A percentile compares a stretch with the other conserved stretches of the same genome.
Evolutionary conservation across 768 basidiomycete genomes (phyloP).

Genomic region (Boletus vermiculosoides): DNA sequence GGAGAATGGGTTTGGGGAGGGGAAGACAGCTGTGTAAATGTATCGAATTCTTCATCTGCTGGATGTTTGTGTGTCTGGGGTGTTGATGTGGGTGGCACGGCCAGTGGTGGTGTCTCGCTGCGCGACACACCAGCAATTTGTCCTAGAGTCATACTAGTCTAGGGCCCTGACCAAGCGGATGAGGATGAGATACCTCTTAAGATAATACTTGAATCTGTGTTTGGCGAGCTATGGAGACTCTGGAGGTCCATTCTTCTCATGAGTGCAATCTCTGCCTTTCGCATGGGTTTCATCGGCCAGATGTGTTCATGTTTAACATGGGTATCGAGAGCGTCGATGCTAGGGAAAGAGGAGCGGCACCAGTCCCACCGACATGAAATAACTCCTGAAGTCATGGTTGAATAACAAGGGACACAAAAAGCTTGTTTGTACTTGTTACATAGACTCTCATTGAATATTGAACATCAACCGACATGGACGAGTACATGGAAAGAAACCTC

Average conservation of each 20-base stretch:
- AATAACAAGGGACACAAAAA: not conserved
- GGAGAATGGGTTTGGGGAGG: conserved; percentile 15
- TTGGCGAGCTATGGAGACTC: conserved; percentile 21
- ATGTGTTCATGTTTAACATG: conserved; percentile 54
- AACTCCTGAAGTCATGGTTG: conserved; percentile 8
- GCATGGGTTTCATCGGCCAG: conserved; percentile 42
- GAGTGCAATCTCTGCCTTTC: conserved; percentile 43
- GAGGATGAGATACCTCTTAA: conserved; percentile 19
- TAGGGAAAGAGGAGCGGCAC: conserved; percentile 46
- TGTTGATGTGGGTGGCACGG: not conserved
- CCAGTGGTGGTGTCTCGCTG: not conserved
- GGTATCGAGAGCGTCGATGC: conserved; percentile 37
- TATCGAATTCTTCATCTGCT: conserved; percentile 9
- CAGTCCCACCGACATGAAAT: conserved; percentile 52
- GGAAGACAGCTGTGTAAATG: conserved; percentile 25
- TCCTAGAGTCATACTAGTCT: conserved; percentile 12
- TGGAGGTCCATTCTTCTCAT: conserved; percentile 40
- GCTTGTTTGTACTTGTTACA: conserved; percentile 27
- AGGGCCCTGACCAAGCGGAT: not conserved
- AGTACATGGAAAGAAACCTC: conserved; percentile 11
- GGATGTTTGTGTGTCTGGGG: not conserved
- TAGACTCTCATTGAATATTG: not conserved
- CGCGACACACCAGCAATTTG: not conserved
- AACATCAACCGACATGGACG: not conserved
- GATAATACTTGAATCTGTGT: conserved; percentile 12